Base-by-base conservation (phyloP, 768 basidiomycete genomes). In the Scleroderma citrinum region DNA sequence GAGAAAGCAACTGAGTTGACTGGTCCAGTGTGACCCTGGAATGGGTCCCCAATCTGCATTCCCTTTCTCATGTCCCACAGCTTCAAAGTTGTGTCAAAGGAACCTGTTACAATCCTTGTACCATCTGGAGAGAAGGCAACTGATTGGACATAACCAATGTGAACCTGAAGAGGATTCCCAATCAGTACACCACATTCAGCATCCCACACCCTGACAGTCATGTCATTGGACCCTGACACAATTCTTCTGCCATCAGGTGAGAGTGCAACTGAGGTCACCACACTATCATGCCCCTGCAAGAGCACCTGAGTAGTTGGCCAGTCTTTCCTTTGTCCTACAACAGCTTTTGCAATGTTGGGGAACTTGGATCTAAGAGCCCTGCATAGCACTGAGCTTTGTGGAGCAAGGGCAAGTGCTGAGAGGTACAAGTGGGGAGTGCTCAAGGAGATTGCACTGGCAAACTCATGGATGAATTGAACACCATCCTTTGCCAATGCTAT, bases 401-500 rank as follows among this genome's bases (percentile, higher is more conserved):
- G 62, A 26, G 49, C 29, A 46, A 65, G 59, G 37, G 61, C 56
- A 13, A 65, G 31, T 7, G 54, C 61, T 17, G 61, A 63, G 21
- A 63, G 20, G 51, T 63, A 63, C 17, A 63, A 55, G 38, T 63
- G 62, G 1, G 59, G 62, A 6, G 48, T 51, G 51, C 53, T 57
- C 16, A 55, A 44, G 20, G 47, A n/a, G 19, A 60, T 59, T 2
- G 48, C 31, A 38, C n/a, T 17, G 7, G 8, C 44, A 37, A 63
- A 63, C 4, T 38, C 38, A 11, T 32, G 16, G 19, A 62, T 45
- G 34, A 61, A 61, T 12, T 40, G 32, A 2, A 23, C 17, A 2
- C 38, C 30, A 42, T 62, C 59, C 17, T 35, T 20, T 14, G 23
- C 48, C 29, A 45, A 23, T 3, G 29, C 19, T 4, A 21, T 23